Conservation (phyloP, 805 yeast genomes). For the Lachancea sp. region DNA sequence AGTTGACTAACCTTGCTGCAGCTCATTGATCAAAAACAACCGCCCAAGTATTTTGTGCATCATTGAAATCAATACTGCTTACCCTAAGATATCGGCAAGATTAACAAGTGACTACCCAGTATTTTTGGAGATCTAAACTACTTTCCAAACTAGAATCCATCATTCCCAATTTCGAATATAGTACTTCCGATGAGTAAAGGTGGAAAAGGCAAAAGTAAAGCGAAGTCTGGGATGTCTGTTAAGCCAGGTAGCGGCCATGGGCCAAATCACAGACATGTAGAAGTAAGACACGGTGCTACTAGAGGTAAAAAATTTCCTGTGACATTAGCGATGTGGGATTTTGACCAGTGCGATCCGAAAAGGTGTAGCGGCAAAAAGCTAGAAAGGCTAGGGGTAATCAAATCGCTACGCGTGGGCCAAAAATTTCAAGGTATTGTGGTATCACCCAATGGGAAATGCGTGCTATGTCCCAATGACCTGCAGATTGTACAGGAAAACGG, state of each 20-base stretch:
- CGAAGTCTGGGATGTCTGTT: constrained; percentile 52
- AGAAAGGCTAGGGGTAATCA: constrained; percentile 80
- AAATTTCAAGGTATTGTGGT: constrained; percentile 87
- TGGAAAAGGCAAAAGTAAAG: constrained; percentile 42
- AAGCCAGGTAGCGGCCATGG: constrained; percentile 24
- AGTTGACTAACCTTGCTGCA: too few species aligned
- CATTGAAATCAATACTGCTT: too few species aligned
- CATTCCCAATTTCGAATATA: too few species aligned
- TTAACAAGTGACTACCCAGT: too few species aligned
- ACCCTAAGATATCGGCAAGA: too few species aligned
- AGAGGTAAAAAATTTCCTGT: constrained; percentile 54
- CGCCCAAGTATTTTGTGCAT: too few species aligned
- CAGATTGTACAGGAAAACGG: constrained; percentile 74
- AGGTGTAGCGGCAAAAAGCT: constrained; percentile 93
- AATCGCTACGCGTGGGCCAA: constrained; percentile 80
- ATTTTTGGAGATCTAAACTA: too few species aligned
- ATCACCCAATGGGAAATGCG: constrained; percentile 84
- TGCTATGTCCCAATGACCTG: constrained; percentile 82
- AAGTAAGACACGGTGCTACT: constrained; percentile 27
- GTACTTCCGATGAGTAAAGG: constrained; percentile 34
- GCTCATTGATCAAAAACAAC: too few species aligned
- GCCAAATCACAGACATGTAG: constrained; percentile 42
- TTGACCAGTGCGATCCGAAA: constrained; percentile 97
- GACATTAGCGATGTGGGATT: constrained; percentile 97
- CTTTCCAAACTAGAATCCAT: too few species aligned